phyloP scores from a whole-genome alignment of 257 asterid species.

The Solanum habrochaites region DNA sequence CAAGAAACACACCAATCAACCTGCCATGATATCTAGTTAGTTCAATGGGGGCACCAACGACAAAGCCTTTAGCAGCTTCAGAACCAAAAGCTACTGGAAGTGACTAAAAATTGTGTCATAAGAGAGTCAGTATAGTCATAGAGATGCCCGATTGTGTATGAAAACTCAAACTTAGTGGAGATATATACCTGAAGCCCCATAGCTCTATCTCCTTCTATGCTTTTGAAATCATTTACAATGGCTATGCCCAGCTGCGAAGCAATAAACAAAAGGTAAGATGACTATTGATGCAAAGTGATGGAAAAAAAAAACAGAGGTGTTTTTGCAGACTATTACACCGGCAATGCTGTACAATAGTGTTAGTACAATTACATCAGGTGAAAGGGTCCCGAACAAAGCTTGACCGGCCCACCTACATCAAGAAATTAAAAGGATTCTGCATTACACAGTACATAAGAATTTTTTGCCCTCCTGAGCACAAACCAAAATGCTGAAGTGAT shows the following conservation, averaged over 20 bases:
- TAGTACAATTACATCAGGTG: constrained; percentile 72
- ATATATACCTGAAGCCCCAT: constrained; percentile 81
- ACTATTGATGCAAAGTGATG: neutral
- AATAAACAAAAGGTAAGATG: neutral
- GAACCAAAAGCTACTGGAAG: constrained; percentile 94
- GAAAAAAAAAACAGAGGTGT: neutral
- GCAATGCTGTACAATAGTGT: constrained; percentile 87
- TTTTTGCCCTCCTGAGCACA: neutral
- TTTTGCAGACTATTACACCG: constrained; percentile 46
- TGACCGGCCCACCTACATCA: constrained; percentile 96
- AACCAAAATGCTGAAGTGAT: neutral
- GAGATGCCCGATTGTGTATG: neutral
- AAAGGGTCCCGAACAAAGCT: constrained; percentile 91
- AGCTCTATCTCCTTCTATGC: constrained; percentile 89
- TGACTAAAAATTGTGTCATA: constrained; percentile 36
- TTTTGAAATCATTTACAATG: constrained; percentile 92
- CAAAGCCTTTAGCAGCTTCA: constrained; percentile 98
- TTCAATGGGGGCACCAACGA: constrained; percentile 96
- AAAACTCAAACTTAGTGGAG: neutral
- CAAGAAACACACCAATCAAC: constrained; percentile 25
- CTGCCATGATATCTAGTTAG: constrained; percentile 85
- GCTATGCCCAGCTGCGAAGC: constrained; percentile 83
- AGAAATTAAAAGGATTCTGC: constrained; percentile 5
- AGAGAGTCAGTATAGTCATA: neutral
- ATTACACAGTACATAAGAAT: neutral